Evolutionary conservation across 2,329 filamentous ascomycete species (phyloP).

Genomic region (Aspergillus sp.): DNA sequence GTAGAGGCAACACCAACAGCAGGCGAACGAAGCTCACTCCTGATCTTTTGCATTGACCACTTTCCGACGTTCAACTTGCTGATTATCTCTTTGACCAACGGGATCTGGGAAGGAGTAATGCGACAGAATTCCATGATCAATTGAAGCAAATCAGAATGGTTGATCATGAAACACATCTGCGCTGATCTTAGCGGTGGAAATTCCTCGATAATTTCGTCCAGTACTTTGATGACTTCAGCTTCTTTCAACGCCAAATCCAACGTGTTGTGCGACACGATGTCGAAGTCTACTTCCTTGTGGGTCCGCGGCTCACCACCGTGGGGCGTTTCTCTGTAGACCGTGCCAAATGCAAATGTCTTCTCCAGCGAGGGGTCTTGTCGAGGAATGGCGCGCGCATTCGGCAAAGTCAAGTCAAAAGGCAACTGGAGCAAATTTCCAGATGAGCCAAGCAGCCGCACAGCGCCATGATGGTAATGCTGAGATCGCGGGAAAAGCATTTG

Average conservation of each 20-base stretch:
- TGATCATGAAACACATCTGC: slow-evolving; percentile 82
- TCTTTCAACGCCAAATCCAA: slow-evolving; percentile 82
- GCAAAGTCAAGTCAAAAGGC: slow-evolving; percentile 88
- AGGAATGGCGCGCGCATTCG: slow-evolving; percentile 77
- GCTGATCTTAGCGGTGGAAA: slow-evolving; percentile 67
- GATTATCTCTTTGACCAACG: slow-evolving; percentile 70
- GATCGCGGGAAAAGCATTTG: slow-evolving; percentile 76
- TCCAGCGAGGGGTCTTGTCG: slow-evolving; percentile 57
- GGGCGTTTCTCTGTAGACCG: slow-evolving; percentile 72
- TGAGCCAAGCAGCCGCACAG: slow-evolving; percentile 72
- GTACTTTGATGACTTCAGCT: slow-evolving; percentile 85
- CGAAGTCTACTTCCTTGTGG: slow-evolving; percentile 89
- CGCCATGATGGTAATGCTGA: slow-evolving; percentile 65
- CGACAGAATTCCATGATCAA: slow-evolving; percentile 86
- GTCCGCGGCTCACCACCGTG: slow-evolving; percentile 74
- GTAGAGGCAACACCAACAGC: slow-evolving; percentile 77
- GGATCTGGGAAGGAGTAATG: slow-evolving; percentile 61
- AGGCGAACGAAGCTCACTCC: slow-evolving; percentile 73
- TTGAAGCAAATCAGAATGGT: slow-evolving; percentile 79
- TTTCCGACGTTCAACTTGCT: slow-evolving; percentile 80
- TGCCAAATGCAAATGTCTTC: slow-evolving; percentile 80
- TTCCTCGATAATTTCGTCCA: slow-evolving; percentile 79
- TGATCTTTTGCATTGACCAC: slow-evolving; percentile 75
- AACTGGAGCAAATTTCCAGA: slow-evolving; percentile 85
- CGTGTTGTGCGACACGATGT: slow-evolving; percentile 79